Evolutionary conservation across 225 moss, liverwort and hornwort genomes (phyloP).

Genomic region (Bryum argenteum): DNA sequence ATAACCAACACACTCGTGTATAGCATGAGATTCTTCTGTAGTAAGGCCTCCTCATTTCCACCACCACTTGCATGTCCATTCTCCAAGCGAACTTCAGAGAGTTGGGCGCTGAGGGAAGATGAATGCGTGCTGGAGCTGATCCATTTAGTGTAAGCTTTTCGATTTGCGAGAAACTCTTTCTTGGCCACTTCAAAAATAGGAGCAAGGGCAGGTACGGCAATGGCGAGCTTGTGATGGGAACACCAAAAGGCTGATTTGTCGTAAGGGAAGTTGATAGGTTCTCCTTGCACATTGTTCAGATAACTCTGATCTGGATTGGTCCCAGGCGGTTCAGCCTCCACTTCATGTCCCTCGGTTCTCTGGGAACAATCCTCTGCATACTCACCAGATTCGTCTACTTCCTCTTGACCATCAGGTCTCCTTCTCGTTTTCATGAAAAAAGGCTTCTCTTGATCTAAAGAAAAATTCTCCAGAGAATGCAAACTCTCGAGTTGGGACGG

Average conservation of each 20-base stretch:
- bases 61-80: constrained; percentile 31
- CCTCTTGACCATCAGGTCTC: constrained; percentile 52
- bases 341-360: constrained; percentile 65
- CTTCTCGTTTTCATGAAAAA: constrained; percentile 56
- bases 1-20: constrained; percentile 86
- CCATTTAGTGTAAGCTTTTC: constrained; percentile 62
- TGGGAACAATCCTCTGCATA: constrained; percentile 73
- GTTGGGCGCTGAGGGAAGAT: constrained; percentile 32
- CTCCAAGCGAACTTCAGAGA: constrained; percentile 28
- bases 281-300: constrained; percentile 42
- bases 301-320: constrained; percentile 55
- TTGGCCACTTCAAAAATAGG: constrained; percentile 80
- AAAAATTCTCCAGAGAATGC: constrained; percentile 64
- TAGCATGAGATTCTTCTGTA: constrained; percentile 77
- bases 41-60: constrained; percentile 30
- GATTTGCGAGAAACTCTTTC: constrained; percentile 52
- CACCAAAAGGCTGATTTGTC: constrained; percentile 90
- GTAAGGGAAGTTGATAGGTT: constrained; percentile 55
- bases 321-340: constrained; percentile 57
- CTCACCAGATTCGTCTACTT: constrained; percentile 46
- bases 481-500: constrained; percentile 74
- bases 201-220: constrained; percentile 71
- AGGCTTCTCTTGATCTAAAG: constrained; percentile 45
- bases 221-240: constrained; percentile 92
- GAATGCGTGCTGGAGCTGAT: constrained; percentile 29